Base-by-base conservation (phyloP, 192 early-diverging fungal genomes). In the Umbelopsis ramanniana region DNA sequence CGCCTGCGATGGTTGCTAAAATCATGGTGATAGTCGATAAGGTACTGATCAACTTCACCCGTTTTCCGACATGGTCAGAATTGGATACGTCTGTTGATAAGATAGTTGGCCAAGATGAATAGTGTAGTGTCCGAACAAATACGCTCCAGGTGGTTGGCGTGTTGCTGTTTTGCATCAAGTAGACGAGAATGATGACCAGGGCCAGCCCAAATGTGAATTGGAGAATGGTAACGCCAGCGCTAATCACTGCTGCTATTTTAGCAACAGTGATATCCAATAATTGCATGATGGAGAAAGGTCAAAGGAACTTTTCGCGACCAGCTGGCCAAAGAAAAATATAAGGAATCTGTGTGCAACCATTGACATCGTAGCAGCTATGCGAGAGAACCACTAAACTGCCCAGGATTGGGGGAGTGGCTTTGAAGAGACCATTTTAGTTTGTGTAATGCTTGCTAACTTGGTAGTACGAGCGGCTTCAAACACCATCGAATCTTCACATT, bases 191-290 rank as follows among this genome's bases (percentile, higher is more conserved):
- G 14, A 63, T 63, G 4, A 63, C 57, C 17, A 63, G 29, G n/a
- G 57, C 26, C 15, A 63, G 19, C 17, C 24, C 57, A 63, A 37
- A 63, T 38, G 33, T 63, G 19, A 63, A 63, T 17, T 63, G 57
- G 57, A 63, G 15, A 37, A 63, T 19, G 33, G 57, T 63, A 38
- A 63, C 57, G 57, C 57, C 57, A 63, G 57, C 57, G 26, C 57
- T 63, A 11, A 63, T 63, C 29, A 63, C 33, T 37, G 57, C 57
- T 63, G 57, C 57, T 14, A 63, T 29, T 37, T 63, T 63, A 29
- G 57, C 57, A 63, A 63, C 57, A 63, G 57, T 63, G 5, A 63
- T 63, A 63, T 63, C 57, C 57, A 63, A 37, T 63, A 63, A 14
- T 63, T 22, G 17, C 57, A 63, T 63, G 57, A 5, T 63, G 57